Conservation (phyloP, 2,329 filamentous ascomycete species). For the Sporothrix curviconia region DNA sequence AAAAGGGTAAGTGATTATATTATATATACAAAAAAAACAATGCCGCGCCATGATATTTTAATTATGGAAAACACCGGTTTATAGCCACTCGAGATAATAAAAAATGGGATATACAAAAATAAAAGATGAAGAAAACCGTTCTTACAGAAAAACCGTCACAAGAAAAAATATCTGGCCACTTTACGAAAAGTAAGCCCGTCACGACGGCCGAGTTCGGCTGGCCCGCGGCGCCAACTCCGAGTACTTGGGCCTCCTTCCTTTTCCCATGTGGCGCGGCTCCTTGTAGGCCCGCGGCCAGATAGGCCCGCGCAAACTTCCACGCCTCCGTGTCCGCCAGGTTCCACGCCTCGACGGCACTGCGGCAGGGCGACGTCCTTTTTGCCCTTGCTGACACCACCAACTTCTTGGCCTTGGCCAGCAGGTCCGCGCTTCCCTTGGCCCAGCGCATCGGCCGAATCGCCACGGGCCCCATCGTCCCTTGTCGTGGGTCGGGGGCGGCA, state of each 20-base stretch:
- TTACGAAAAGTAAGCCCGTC: slow-evolving; percentile 2
- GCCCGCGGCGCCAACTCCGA: slow-evolving; percentile 56
- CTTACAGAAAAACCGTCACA: no score
- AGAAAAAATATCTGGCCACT: no score
- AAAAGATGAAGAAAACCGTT: neutral
- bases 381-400: slow-evolving; percentile 37
- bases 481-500: slow-evolving; percentile 44
- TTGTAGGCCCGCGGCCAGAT: slow-evolving; percentile 54
- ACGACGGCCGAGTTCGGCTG: slow-evolving; percentile 37
- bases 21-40: neutral
- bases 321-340: slow-evolving; percentile 68
- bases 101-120: neutral
- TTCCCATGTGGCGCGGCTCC: slow-evolving; percentile 64
- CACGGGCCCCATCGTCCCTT: slow-evolving; percentile 42
- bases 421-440: no score
- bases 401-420: slow-evolving; percentile 41
- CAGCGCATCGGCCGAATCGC: slow-evolving; percentile 47
- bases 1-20: neutral
- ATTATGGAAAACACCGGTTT: no score
- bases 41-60: no score
- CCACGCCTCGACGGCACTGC: slow-evolving; percentile 56
- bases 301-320: slow-evolving; percentile 69
- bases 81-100: no score
- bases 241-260: slow-evolving; percentile 59
- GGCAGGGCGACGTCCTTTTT: slow-evolving; percentile 40